Evolutionary conservation across 208 protist genomes (phyloP).

Genomic region (Acanthamoeba sp.): DNA sequence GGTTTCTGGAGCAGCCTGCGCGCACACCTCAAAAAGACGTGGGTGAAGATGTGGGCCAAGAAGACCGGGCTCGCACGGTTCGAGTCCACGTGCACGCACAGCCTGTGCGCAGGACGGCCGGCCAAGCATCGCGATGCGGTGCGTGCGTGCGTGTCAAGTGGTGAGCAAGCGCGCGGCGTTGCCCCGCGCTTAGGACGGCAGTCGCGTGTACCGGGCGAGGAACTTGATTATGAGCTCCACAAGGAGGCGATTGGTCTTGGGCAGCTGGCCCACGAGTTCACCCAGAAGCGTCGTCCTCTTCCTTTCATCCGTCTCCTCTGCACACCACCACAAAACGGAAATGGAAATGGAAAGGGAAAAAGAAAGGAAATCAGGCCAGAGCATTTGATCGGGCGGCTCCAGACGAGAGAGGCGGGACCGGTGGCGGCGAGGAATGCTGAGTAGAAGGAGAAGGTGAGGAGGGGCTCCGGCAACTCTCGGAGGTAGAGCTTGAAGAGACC

Average conservation of each 20-base stretch:
- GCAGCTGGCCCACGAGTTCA: slow-evolving; percentile 4
- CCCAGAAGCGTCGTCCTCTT: not conserved
- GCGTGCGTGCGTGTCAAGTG: too few relatives aligned
- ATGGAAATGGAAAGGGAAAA: too few relatives aligned
- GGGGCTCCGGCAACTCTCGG: slow-evolving; percentile 31
- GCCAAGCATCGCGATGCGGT: too few relatives aligned
- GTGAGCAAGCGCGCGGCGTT: too few relatives aligned
- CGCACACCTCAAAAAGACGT: slow-evolving; percentile 27
- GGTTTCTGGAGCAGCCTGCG: too few relatives aligned
- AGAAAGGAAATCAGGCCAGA: too few relatives aligned
- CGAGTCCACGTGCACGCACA: not conserved
- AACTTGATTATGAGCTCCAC: slow-evolving; percentile 64
- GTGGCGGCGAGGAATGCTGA: not conserved
- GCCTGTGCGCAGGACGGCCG: not conserved
- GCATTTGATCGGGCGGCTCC: too few relatives aligned
- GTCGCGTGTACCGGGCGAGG: not conserved
- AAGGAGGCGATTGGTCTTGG: slow-evolving; percentile 49
- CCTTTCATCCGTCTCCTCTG: slow-evolving; percentile 44
- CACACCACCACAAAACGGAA: too few relatives aligned
- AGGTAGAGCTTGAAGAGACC: slow-evolving; percentile 34
- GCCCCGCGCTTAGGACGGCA: too few relatives aligned
- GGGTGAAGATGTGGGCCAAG: slow-evolving; percentile 37
- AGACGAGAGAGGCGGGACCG: not conserved
- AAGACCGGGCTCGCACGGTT: slow-evolving; percentile 33
- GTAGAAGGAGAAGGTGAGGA: slow-evolving; percentile 42